phyloP scores from a whole-genome alignment of 2,329 filamentous ascomycete species.

The Fusarium pseudoanthophilum region DNA sequence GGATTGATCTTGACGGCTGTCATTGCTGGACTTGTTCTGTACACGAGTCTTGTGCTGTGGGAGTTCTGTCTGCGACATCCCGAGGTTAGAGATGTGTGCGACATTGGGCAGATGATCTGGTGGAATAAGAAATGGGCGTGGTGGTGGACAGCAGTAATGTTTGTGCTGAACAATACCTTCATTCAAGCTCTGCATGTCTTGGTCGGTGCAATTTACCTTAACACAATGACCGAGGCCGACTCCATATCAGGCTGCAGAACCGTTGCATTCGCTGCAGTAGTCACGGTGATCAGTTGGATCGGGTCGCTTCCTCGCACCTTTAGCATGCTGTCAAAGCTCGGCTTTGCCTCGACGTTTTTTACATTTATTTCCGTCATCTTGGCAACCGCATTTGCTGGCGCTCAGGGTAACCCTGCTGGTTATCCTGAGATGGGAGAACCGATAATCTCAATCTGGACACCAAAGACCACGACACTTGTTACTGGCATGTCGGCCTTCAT shows the following conservation, averaged over 20 bases:
- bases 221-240: constrained; percentile 80
- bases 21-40: constrained; percentile 80
- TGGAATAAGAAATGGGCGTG: constrained; percentile 80
- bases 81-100: constrained; percentile 89
- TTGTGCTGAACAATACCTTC: constrained; percentile 92
- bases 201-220: constrained; percentile 85
- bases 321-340: constrained; percentile 78
- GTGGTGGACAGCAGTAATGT: constrained; percentile 81
- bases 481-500: constrained; percentile 86
- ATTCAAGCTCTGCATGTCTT: constrained; percentile 85
- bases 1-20: constrained; percentile 83
- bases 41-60: constrained; percentile 74
- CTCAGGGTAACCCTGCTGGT: constrained; percentile 77
- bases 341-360: constrained; percentile 81
- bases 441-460: constrained; percentile 73
- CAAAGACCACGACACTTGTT: constrained; percentile 79
- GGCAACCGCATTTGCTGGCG: constrained; percentile 82
- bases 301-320: constrained; percentile 89
- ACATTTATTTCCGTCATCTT: constrained; percentile 89
- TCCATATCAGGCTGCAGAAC: constrained; percentile 74
- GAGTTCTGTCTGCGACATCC: constrained; percentile 90
- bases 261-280: constrained; percentile 79
- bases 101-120: constrained; percentile 92
- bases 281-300: constrained; percentile 78
- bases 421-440: constrained; percentile 71